Percentiles rank a stretch among this genome's conserved stretches.
Evolutionary conservation across 495 filamentous ascomycete species (phyloP).

Genomic region (Aspergillus sclerotioniger): DNA sequence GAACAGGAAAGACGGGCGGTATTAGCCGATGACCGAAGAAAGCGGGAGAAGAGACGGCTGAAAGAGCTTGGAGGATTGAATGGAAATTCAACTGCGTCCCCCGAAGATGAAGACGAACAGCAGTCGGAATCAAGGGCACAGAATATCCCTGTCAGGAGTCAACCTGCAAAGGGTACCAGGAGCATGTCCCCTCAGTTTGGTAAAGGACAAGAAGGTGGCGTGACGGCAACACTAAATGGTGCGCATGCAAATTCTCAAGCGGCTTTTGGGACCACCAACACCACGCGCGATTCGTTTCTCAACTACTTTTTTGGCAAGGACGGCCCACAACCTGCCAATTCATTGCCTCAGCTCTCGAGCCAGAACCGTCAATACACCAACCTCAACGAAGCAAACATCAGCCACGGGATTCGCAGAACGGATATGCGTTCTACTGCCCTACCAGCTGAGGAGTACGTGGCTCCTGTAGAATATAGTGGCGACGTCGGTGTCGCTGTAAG

Average conservation of each 20-base stretch:
- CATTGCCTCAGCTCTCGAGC: conserved; percentile 34
- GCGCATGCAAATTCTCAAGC: conserved; percentile 60
- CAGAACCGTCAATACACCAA: conserved; percentile 68
- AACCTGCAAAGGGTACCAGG: conserved; percentile 59
- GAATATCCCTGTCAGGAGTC: conserved; percentile 55
- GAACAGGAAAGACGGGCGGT: conserved; percentile 83
- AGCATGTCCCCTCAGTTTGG: conserved; percentile 82
- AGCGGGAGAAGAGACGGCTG: conserved; percentile 74
- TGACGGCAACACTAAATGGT: conserved; percentile 68
- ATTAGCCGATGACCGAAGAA: conserved; percentile 76
- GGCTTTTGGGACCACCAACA: conserved; percentile 53
- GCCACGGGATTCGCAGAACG: conserved; percentile 75
- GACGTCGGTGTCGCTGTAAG: conserved; percentile 62
- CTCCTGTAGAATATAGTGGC: conserved; percentile 41
- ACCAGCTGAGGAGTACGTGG: conserved; percentile 41
- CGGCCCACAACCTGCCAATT: conserved; percentile 49
- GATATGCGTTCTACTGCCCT: conserved; percentile 53
- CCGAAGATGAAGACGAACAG: conserved; percentile 69
- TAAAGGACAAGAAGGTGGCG: conserved; percentile 56
- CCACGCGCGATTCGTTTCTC: conserved; percentile 80
- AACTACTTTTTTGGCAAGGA: conserved; percentile 99
- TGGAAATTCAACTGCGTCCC: conserved; percentile 64
- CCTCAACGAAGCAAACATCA: conserved; percentile 73
- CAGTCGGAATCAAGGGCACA: conserved; percentile 47
- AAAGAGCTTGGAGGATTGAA: conserved; percentile 79